phyloP scores from a whole-genome alignment of 208 protist genomes.

The Trypanosoma grayi region DNA sequence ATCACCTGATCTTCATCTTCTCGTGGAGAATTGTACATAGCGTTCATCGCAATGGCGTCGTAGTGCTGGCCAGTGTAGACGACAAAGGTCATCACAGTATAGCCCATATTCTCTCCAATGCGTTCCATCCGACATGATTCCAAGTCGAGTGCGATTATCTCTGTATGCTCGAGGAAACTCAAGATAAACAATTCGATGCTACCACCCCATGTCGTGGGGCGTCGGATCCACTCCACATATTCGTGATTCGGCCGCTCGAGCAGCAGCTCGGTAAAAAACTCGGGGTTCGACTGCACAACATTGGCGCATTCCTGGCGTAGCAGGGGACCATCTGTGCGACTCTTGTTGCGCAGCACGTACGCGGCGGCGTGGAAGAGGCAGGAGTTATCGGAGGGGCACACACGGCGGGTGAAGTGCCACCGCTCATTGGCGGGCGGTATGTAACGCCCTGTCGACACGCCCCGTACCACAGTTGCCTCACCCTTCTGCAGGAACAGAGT shows the following conservation, averaged over 20 bases:
- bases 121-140: constrained; percentile 69
- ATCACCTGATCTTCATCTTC: constrained; percentile 86
- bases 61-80: constrained; percentile 95
- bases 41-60: constrained; percentile 90
- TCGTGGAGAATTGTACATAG: constrained; percentile 52
- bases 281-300: constrained; percentile 65
- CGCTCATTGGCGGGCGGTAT: constrained; percentile 68
- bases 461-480: constrained; percentile 54
- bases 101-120: constrained; percentile 83
- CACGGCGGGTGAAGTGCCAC: constrained; percentile 83
- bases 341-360: constrained; percentile 90
- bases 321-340: constrained; percentile 52
- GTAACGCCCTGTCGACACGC: constrained; percentile 63
- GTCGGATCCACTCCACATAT: constrained; percentile 77
- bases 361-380: constrained; percentile 94
- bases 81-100: constrained; percentile 82
- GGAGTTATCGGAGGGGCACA: constrained; percentile 92
- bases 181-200: constrained; percentile 92
- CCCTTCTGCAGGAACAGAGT: constrained; percentile 83
- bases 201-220: constrained; percentile 89
- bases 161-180: constrained; percentile 75
- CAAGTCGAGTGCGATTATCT: constrained; percentile 90
- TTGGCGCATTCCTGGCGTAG: constrained; percentile 82
- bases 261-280: constrained; percentile 73
- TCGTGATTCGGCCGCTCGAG: constrained; percentile 47